A percentile compares a stretch with the other conserved stretches of the same genome.
phyloP scores from a whole-genome alignment of 2,329 filamentous ascomycete genomes.

The Botryotinia globosa region DNA sequence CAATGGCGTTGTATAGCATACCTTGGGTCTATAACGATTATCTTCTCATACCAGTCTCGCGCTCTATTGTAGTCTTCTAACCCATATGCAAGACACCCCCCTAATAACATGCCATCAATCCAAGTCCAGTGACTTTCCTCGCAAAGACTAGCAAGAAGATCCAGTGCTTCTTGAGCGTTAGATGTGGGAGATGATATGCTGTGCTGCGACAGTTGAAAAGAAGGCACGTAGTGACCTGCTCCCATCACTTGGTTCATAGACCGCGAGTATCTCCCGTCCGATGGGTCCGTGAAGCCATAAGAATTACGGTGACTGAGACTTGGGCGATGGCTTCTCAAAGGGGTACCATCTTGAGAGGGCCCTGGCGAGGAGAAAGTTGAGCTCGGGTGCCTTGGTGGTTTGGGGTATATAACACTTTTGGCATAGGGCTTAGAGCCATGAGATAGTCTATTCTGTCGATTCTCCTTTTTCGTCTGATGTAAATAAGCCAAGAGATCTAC shows the following conservation, averaged over 20 bases:
- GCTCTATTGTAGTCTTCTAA: conserved; percentile 80
- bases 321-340: conserved; percentile 1
- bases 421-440: conserved; percentile 41
- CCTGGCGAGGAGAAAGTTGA: conserved; percentile 28
- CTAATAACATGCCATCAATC: conserved; percentile 89
- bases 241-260: conserved; percentile 28
- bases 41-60: conserved; percentile 69
- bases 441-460: conserved; percentile 37
- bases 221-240: conserved; percentile 33
- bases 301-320: conserved; percentile 11
- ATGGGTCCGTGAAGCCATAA: conserved; percentile 9
- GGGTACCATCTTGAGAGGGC: neutral
- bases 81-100: conserved; percentile 88
- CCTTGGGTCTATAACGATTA: conserved; percentile 55
- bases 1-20: conserved; percentile 40
- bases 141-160: conserved; percentile 71
- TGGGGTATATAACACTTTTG: conserved; percentile 56
- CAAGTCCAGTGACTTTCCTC: conserved; percentile 81
- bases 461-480: conserved; percentile 55
- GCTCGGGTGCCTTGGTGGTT: conserved; percentile 40
- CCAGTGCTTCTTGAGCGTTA: conserved; percentile 62
- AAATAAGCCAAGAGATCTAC: conserved; percentile 66
- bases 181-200: conserved; percentile 25
- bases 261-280: conserved; percentile 24
- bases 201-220: conserved; percentile 28